These are phyloP conservation scores for Phytophthora colocasiae DNA, from an alignment of 352 stramenopile species.

Conservation along the genomic window DNA sequence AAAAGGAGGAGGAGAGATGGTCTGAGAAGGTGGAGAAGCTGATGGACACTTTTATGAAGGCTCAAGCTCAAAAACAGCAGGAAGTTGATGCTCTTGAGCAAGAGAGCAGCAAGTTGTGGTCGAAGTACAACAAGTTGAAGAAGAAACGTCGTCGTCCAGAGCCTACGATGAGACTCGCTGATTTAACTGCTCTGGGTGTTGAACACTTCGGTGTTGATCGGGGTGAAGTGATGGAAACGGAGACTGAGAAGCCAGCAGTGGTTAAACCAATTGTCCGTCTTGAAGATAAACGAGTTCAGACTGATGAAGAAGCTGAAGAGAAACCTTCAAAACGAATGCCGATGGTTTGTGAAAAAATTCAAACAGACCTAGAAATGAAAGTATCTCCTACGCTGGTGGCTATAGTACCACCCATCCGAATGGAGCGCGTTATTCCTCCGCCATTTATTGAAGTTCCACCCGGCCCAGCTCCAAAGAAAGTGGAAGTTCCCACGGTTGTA, in stretches of 20 bases:
- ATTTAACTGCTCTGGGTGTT: conserved; percentile 68
- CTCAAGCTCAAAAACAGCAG: conserved; percentile 68
- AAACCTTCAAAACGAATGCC: conserved; percentile 10
- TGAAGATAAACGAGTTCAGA: conserved; percentile 69
- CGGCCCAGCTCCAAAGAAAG: conserved; percentile 3
- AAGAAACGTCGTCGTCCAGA: conserved; percentile 37
- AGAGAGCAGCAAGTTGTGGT: conserved; percentile 66
- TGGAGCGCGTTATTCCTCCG: conserved; percentile 9
- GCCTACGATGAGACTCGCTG: conserved; percentile 41
- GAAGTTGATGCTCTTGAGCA: conserved; percentile 64
- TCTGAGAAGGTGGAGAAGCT: conserved; percentile 63
- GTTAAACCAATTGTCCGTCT: conserved; percentile 4
- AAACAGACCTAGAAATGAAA: conserved; percentile 35
- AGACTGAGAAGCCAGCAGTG: neutral
- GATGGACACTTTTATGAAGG: conserved; percentile 65
- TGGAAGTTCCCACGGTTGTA: neutral
- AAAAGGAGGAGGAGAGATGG: conserved; percentile 25
- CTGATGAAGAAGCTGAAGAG: conserved; percentile 48
- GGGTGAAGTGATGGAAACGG: conserved; percentile 29
- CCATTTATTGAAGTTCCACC: conserved; percentile 3
- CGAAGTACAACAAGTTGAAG: conserved; percentile 51
- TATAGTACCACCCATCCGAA: conserved; percentile 6
- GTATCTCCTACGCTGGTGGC: neutral
- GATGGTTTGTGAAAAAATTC: conserved; percentile 30
- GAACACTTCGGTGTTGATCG: conserved; percentile 69